Evolutionary conservation across 2,329 filamentous ascomycete species (phyloP).

Genomic region (Xylariales sp.): DNA sequence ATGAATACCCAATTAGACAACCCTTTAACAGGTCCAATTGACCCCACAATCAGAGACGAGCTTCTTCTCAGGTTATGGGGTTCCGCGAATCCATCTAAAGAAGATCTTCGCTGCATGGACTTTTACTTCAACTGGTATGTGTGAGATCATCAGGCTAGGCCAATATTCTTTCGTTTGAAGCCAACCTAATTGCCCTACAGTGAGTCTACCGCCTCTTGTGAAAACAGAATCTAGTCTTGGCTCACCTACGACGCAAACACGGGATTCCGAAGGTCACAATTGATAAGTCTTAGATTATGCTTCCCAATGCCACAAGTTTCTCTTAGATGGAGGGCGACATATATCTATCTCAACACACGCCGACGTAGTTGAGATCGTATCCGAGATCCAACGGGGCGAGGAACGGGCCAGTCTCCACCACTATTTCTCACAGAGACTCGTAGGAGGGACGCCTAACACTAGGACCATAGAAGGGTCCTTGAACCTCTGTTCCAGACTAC

Average conservation of each 20-base stretch:
- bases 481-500: constrained; percentile 32
- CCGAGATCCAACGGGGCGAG: constrained; percentile 23
- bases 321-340: constrained; percentile 35
- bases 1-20: constrained; percentile 16
- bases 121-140: constrained; percentile 37
- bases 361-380: constrained; percentile 29
- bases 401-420: constrained; percentile 19
- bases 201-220: constrained; percentile 3
- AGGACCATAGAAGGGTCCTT: constrained; percentile 29
- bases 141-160: not conserved
- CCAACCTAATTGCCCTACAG: constrained; percentile 18
- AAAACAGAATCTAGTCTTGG: not conserved
- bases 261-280: not conserved
- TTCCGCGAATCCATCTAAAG: constrained; percentile 19
- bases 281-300: constrained; percentile 28
- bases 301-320: constrained; percentile 34
- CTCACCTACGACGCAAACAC: not conserved
- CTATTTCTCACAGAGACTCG: constrained; percentile 23
- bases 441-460: not conserved
- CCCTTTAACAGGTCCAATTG: constrained; percentile 24
- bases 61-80: constrained; percentile 35
- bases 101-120: constrained; percentile 32
- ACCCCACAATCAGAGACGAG: constrained; percentile 16
- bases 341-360: constrained; percentile 35
- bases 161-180: not conserved